A percentile compares a stretch with the other conserved stretches of the same genome.
Evolutionary conservation across 106 monocot species (phyloP).

Genomic region (Posidonia australis): DNA sequence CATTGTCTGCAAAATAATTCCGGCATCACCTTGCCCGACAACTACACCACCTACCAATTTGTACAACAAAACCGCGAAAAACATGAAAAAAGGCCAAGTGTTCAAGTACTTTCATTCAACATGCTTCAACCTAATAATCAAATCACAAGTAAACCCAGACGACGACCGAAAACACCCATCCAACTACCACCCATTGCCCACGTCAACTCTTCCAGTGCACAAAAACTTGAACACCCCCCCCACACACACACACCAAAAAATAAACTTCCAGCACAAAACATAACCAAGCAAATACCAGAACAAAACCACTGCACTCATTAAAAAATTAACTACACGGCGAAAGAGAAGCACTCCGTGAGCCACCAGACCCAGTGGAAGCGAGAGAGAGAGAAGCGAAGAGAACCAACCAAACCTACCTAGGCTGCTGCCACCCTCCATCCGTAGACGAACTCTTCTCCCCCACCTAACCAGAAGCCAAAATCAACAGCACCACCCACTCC

Average conservation of each 20-base stretch:
- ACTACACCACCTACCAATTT: too few relatives aligned
- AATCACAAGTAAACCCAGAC: not conserved
- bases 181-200: not conserved
- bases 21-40: too few relatives aligned
- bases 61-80: too few relatives aligned
- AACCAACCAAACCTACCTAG: not conserved
- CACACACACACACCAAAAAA: not conserved
- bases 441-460: constrained; percentile 3
- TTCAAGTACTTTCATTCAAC: not conserved
- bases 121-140: not conserved
- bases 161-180: not conserved
- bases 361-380: not conserved
- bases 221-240: too few relatives aligned
- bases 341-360: too few relatives aligned
- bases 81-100: too few relatives aligned
- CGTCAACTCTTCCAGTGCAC: not conserved
- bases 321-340: too few relatives aligned
- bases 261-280: not conserved
- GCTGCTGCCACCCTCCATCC: constrained; percentile 14
- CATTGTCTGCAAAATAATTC: too few relatives aligned
- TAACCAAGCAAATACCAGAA: not conserved
- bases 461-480: not conserved
- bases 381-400: not conserved
- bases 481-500: not conserved
- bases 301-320: too few relatives aligned